A percentile compares a stretch with the other conserved stretches of the same genome.
These are phyloP conservation scores for Rutidosis leptorrhynchoides DNA, from an alignment of 129 eudicot species.

Conservation along the genomic window DNA sequence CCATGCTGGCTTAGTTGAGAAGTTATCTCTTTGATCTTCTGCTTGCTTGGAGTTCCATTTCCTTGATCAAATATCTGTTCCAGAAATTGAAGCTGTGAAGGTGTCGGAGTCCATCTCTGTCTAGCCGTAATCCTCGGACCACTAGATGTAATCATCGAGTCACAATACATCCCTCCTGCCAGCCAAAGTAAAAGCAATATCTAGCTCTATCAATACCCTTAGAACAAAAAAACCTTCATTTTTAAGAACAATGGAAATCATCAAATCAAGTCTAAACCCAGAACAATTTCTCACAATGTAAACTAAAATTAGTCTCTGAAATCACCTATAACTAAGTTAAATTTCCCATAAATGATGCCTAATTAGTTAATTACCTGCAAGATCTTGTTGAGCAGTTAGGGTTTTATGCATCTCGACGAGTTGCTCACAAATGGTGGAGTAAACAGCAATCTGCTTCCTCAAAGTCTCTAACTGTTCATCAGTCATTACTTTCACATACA, in stretches of 20 bases:
- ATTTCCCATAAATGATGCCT: background rate
- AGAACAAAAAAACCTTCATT: too few relatives aligned
- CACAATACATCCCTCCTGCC: slow-evolving; percentile 83
- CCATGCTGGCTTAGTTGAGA: slow-evolving; percentile 86
- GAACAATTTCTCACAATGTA: too few relatives aligned
- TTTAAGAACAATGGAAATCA: too few relatives aligned
- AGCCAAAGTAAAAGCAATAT: slow-evolving; percentile 14
- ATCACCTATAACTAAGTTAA: too few relatives aligned
- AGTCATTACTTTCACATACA: slow-evolving; percentile 95
- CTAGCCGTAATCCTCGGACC: slow-evolving; percentile 81
- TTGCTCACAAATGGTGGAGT: slow-evolving; percentile 85
- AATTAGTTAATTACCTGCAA: slow-evolving; percentile 47
- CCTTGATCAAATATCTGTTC: slow-evolving; percentile 92
- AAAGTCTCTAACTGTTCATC: slow-evolving; percentile 94
- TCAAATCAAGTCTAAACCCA: too few relatives aligned
- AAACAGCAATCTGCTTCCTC: slow-evolving; percentile 86
- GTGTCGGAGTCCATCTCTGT: slow-evolving; percentile 97
- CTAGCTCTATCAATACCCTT: too few relatives aligned
- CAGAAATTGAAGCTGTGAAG: slow-evolving; percentile 84
- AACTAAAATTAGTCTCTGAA: background rate
- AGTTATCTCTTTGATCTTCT: slow-evolving; percentile 90
- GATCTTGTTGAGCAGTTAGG: slow-evolving; percentile 81
- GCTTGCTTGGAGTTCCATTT: slow-evolving; percentile 94
- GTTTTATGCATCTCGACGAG: slow-evolving; percentile 94
- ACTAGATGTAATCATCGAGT: slow-evolving; percentile 61